Base-by-base conservation (phyloP, 345 rosid genomes). In the Salix udensis region DNA sequence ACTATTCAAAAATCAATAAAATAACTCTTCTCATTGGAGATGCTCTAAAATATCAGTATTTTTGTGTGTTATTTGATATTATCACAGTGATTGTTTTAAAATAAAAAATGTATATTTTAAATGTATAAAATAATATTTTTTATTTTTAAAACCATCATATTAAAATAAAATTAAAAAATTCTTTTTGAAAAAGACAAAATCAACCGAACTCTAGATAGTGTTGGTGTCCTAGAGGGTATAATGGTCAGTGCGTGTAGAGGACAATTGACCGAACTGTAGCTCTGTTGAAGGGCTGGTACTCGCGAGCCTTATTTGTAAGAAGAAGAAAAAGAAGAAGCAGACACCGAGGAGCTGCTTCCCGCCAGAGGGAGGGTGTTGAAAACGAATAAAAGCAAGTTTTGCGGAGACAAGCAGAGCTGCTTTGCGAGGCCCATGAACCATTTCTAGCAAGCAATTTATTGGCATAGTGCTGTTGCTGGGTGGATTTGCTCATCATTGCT, bases 401-500 rank as follows among this genome's bases (percentile, higher is more conserved):
- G 83, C 58, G 67, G 74, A 80, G 79, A 77, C 83, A 80, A 70
- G 50, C 67, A 58, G 26, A 34, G 68, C 30, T 60, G 44, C 77
- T 79, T 67, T 55, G 66, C 26, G 61, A 39, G 76, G 70, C 74
- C 82, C 68, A 73, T 44, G 24, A 67, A 75, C 87, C 82, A 76
- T 85, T 85, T 81, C 50, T 70, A 77, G 87, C 79, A 81, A 85
- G 65, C 44, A 73, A 78, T 44, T 71, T 7, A 74, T 65, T 86
- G 86, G 44, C 78, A 70, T 28, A 65, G 46, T 75, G 78, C 46
- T 6, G 6, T 74, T 74, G 66, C 52, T 74, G 88, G 88, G 89
- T 87, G 87, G 89, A 76, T 82, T 83, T 74, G 37, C 71, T 88
- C 90, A 92, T 92, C 85, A 90, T 92, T 82, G 76, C 93, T 69